A percentile compares a stretch with the other conserved stretches of the same genome.
Evolutionary conservation across 441 rosid genomes (phyloP).

Genomic region (Jatropha multifida): DNA sequence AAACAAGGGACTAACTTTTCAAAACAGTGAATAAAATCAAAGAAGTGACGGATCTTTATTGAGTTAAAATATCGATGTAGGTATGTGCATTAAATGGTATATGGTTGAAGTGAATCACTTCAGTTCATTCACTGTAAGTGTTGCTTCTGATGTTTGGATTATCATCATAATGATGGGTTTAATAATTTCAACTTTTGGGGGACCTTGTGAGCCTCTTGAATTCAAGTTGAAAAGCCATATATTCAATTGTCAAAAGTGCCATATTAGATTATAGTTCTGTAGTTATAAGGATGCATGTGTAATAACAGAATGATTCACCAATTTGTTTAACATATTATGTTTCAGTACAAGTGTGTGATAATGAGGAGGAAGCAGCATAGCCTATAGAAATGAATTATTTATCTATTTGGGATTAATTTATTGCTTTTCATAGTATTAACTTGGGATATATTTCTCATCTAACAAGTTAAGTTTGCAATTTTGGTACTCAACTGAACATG

Average conservation of each 20-base stretch:
- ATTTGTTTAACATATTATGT: background rate
- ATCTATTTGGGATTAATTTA: background rate
- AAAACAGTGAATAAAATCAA: background rate
- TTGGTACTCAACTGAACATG: too few relatives aligned
- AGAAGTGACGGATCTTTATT: background rate
- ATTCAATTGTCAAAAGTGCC: too few relatives aligned
- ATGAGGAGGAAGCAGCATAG: background rate
- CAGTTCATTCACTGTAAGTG: too few relatives aligned
- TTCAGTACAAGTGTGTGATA: background rate
- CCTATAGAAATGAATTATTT: background rate
- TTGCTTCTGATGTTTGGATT: too few relatives aligned
- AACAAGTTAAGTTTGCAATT: too few relatives aligned
- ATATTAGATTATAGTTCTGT: too few relatives aligned
- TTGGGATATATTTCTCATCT: too few relatives aligned
- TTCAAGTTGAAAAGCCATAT: background rate
- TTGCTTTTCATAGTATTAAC: background rate
- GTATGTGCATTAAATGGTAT: background rate
- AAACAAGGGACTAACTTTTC: background rate
- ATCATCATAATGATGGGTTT: too few relatives aligned
- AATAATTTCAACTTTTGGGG: background rate
- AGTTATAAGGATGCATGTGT: background rate
- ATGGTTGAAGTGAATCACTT: too few relatives aligned
- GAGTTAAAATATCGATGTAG: background rate
- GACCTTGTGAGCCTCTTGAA: background rate
- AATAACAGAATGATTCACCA: background rate